Evolutionary conservation across 73 alveolate genomes (phyloP).

Genomic region (Tetrahymena elliotti): DNA sequence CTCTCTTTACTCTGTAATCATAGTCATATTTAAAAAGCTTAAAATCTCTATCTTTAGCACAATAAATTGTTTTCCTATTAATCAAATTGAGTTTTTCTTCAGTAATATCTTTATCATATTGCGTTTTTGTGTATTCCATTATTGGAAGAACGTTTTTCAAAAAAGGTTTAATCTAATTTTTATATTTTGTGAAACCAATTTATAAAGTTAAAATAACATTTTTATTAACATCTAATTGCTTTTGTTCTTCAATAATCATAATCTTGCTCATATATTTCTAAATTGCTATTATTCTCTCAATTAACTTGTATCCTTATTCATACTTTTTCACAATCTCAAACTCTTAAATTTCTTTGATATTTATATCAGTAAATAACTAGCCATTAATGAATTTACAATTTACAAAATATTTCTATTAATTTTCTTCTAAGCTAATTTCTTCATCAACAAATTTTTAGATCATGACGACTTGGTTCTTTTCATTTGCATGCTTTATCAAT

Average conservation of each 20-base stretch:
- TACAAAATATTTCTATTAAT: not conserved
- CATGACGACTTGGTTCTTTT: not conserved
- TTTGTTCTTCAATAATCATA: not conserved
- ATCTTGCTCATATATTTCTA: not conserved
- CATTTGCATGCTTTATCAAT: not conserved
- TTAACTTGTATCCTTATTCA: not conserved
- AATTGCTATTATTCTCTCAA: not conserved
- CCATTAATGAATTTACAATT: not conserved
- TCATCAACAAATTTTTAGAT: not conserved
- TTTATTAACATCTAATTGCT: not conserved
- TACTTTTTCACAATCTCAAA: not conserved
- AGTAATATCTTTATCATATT: not conserved
- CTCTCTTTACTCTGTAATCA: not conserved
- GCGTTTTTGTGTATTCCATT: not conserved
- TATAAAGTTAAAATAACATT: not conserved
- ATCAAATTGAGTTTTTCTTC: not conserved
- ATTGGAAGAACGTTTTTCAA: not conserved
- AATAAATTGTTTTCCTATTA: not conserved
- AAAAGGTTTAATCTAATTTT: not conserved
- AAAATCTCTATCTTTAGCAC: not conserved
- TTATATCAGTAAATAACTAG: not conserved
- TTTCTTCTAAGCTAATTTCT: not conserved
- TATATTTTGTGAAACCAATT: not conserved
- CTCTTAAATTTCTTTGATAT: not conserved
- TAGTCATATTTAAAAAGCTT: not conserved